Percentiles rank a stretch among this genome's conserved stretches.
Conservation (phyloP, 371 early-diverging fungal genomes). For the Chytridium lagenaria region DNA sequence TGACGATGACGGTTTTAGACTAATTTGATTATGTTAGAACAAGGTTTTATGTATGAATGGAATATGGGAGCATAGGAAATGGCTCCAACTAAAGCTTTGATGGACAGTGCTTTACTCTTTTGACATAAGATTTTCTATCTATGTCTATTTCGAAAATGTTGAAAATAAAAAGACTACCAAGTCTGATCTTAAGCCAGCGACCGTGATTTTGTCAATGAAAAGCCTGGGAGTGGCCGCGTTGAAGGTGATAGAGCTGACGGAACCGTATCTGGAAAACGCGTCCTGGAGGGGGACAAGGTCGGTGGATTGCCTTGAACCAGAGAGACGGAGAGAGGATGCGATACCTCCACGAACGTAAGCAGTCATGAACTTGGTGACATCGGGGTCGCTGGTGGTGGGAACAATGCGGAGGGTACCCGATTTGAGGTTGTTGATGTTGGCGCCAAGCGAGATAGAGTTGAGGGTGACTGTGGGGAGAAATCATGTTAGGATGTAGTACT, state of each 20-base stretch:
- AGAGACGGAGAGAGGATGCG: background rate
- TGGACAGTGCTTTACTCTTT: background rate
- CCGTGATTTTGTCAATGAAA: background rate
- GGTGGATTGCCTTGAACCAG: background rate
- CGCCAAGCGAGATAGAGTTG: background rate
- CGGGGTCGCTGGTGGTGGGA: background rate
- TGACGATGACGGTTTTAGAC: background rate
- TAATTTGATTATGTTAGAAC: background rate
- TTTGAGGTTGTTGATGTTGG: background rate
- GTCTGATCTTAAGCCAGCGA: background rate
- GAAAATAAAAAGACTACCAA: too few relatives aligned
- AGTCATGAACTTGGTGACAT: background rate
- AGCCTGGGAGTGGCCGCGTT: background rate
- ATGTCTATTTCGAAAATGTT: too few relatives aligned
- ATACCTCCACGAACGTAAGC: background rate
- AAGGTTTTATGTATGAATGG: background rate
- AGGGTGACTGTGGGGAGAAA: background rate
- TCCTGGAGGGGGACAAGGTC: background rate
- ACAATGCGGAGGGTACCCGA: background rate
- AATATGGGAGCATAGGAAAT: background rate
- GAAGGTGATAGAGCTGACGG: background rate
- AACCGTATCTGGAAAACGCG: background rate
- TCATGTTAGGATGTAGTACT: background rate
- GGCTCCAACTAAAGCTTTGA: too few relatives aligned
- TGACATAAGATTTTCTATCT: too few relatives aligned